These are phyloP conservation scores for Boletus semigastroideus DNA, from an alignment of 1,284 basidiomycete species.

Conservation along the genomic window DNA sequence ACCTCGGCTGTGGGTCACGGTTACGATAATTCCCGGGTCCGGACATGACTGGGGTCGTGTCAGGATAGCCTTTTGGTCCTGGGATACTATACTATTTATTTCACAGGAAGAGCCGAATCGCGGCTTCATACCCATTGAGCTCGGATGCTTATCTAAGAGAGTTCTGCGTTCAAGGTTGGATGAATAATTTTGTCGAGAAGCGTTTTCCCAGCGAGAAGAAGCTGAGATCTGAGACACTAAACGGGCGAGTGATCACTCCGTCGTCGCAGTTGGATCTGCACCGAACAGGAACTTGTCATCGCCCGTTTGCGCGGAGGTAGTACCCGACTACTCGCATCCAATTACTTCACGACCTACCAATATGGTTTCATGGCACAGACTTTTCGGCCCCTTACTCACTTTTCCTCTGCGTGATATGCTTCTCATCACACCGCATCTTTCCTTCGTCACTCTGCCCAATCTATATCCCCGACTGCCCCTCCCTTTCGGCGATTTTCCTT, in stretches of 20 bases:
- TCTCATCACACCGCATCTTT: conserved; percentile 37
- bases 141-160: conserved; percentile 34
- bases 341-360: conserved; percentile 34
- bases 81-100: conserved; percentile 1
- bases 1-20: conserved; percentile 7
- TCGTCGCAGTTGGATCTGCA: conserved; percentile 27
- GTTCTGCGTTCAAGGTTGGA: conserved; percentile 22
- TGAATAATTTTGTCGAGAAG: conserved; percentile 15
- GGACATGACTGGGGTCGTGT: conserved; percentile 1
- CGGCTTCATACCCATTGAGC: conserved; percentile 20
- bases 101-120: conserved; percentile 17
- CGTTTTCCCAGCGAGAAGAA: conserved; percentile 7
- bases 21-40: conserved; percentile 21
- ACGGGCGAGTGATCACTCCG: conserved; percentile 16
- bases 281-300: conserved; percentile 27
- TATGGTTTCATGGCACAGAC: conserved; percentile 37
- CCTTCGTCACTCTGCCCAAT: conserved; percentile 27
- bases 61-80: conserved; percentile 8
- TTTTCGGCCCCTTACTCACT: conserved; percentile 29
- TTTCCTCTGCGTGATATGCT: conserved; percentile 20
- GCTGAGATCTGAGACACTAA: conserved; percentile 16
- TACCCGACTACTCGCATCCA: conserved; percentile 29
- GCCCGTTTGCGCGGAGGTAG: conserved; percentile 35
- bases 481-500: conserved; percentile 28
- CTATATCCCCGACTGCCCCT: conserved; percentile 32